A percentile compares a stretch with the other conserved stretches of the same genome.
phyloP scores from a whole-genome alignment of 2,329 filamentous ascomycete genomes.

The Aspergillus neoniger region DNA sequence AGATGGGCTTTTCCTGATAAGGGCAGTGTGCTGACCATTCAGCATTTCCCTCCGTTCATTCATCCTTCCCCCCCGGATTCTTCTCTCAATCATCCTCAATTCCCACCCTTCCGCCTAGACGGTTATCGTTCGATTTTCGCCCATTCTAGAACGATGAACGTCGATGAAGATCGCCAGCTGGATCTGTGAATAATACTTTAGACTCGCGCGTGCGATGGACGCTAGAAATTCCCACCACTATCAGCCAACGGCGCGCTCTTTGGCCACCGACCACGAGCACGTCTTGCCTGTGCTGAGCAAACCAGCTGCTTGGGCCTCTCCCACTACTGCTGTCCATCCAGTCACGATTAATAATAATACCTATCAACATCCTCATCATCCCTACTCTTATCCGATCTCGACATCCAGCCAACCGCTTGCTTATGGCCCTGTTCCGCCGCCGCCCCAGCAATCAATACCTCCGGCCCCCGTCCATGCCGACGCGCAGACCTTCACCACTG shows the following conservation, averaged over 20 bases:
- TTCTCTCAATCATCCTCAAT: conserved; percentile 7
- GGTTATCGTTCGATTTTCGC: conserved; percentile 1
- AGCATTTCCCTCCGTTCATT: conserved; percentile 22
- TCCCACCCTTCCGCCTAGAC: conserved; percentile 1
- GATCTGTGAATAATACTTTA: conserved; percentile 22
- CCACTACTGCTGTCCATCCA: conserved; percentile 1
- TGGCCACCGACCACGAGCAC: conserved; percentile 28
- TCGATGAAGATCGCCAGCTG: conserved; percentile 23
- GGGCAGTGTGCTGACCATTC: conserved; percentile 32
- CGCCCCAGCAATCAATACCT: conserved; percentile 10
- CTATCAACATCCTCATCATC: conserved; percentile 9
- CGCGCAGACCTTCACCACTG: background rate
- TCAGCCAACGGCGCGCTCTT: conserved; percentile 20
- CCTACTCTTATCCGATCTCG: conserved; percentile 20
- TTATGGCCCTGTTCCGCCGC: conserved; percentile 11
- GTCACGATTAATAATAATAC: conserved; percentile 11
- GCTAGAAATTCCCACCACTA: conserved; percentile 29
- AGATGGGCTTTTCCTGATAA: conserved; percentile 29
- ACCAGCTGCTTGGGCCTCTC: conserved; percentile 22
- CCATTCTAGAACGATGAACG: conserved; percentile 22
- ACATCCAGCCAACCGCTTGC: conserved; percentile 12
- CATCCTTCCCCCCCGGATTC: conserved; percentile 16
- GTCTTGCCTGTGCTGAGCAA: conserved; percentile 33
- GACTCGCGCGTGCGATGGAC: conserved; percentile 32
- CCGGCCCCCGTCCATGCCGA: conserved; percentile 10